Conservation (phyloP, 140 eudicot species). For the Anethum foeniculum region DNA sequence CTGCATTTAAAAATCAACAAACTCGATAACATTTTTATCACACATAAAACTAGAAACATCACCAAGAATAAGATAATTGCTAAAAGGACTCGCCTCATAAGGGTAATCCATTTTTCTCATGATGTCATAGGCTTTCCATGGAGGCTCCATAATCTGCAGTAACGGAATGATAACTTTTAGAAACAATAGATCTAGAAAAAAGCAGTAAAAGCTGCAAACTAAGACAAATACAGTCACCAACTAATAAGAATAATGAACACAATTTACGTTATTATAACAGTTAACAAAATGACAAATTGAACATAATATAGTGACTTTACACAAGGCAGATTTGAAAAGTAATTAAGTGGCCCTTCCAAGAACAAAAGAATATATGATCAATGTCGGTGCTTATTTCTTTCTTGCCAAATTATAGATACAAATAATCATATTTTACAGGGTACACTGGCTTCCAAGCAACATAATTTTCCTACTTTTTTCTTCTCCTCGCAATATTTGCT, state of each 20-base stretch:
- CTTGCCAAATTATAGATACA: neutral
- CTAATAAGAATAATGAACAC: neutral
- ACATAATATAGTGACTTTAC: neutral
- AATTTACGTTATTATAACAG: neutral
- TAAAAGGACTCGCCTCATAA: constrained; percentile 47
- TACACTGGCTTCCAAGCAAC: neutral
- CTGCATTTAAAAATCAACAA: neutral
- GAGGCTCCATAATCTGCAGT: constrained; percentile 86
- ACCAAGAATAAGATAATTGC: neutral
- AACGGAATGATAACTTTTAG: neutral
- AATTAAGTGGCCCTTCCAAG: neutral
- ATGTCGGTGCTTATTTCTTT: neutral
- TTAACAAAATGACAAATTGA: neutral
- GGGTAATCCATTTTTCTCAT: constrained; percentile 92
- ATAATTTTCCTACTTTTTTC: neutral
- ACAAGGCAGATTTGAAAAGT: neutral
- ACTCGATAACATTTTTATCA: too few relatives aligned
- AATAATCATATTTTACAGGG: neutral
- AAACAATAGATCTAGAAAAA: neutral
- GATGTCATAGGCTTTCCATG: constrained; percentile 82
- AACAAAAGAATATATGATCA: neutral
- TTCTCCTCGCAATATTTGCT: neutral
- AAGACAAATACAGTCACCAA: constrained; percentile 4
- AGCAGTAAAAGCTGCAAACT: neutral
- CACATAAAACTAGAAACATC: neutral